Conservation (phyloP, 1,284 basidiomycete genomes). For the Cutaneotrichosporon mucoides region DNA sequence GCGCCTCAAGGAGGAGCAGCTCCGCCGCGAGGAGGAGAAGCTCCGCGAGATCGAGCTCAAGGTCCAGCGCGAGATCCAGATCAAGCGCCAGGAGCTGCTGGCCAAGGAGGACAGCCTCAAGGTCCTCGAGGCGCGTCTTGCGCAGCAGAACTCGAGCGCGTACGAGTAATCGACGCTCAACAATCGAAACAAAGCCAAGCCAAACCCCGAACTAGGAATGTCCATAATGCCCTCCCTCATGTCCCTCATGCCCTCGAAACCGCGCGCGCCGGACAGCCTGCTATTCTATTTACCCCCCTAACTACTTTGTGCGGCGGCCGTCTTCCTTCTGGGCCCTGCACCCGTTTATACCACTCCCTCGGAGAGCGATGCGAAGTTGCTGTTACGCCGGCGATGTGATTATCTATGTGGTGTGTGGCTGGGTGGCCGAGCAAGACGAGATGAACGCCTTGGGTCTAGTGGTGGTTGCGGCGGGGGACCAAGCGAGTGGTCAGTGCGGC, state of each 20-base stretch:
- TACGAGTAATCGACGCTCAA: conserved; percentile 6
- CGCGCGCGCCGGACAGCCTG: conserved; percentile 5
- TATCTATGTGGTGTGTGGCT: too few relatives aligned
- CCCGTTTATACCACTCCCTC: conserved; percentile 3
- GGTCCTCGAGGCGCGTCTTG: conserved; percentile 48
- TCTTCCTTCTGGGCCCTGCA: not conserved
- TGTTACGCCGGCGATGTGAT: too few relatives aligned
- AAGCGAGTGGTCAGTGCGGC: too few relatives aligned
- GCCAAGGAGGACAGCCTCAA: conserved; percentile 74
- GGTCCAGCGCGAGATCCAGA: conserved; percentile 97
- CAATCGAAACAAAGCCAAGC: not conserved
- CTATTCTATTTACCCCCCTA: conserved; percentile 4
- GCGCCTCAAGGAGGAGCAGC: conserved; percentile 96
- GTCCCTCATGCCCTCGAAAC: conserved; percentile 4
- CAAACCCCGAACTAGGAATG: conserved; percentile 4
- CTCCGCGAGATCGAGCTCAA: conserved; percentile 97
- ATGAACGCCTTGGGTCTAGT: too few relatives aligned
- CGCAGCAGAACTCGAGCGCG: conserved; percentile 17
- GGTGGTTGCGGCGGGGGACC: too few relatives aligned
- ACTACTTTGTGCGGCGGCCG: not conserved
- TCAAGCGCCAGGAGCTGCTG: conserved; percentile 94
- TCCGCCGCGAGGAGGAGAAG: conserved; percentile 96
- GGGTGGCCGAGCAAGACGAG: too few relatives aligned
- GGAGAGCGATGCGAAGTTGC: too few relatives aligned
- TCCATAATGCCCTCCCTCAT: conserved; percentile 16